phyloP scores from a whole-genome alignment of 805 yeast genomes.

The Pichia rugopelliculosa region DNA sequence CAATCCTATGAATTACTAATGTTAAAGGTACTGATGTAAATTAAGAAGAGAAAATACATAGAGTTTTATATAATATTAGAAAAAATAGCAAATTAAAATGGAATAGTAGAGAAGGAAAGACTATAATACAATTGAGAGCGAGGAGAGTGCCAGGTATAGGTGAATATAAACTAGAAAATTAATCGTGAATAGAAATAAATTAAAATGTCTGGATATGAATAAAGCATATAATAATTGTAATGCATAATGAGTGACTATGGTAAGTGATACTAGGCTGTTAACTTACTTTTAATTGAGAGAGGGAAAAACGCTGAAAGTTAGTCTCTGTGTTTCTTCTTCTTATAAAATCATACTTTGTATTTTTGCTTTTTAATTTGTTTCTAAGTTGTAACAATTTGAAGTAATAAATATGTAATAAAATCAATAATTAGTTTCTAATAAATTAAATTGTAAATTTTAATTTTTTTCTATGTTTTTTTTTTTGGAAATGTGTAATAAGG shows the following conservation, averaged over 20 bases:
- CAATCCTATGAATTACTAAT: too few species aligned
- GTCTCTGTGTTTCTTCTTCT: background rate
- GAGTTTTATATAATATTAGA: background rate
- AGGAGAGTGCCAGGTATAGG: background rate
- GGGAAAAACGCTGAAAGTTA: background rate
- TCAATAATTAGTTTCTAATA: background rate
- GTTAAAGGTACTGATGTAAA: background rate
- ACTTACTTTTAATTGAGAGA: background rate
- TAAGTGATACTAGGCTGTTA: background rate
- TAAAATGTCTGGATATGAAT: background rate
- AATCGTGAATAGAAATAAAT: background rate
- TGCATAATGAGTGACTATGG: background rate
- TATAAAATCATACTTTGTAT: background rate
- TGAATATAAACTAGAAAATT: background rate
- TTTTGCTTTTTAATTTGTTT: background rate
- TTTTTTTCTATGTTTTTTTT: background rate
- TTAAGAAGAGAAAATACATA: background rate
- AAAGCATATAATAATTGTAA: background rate
- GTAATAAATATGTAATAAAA: background rate
- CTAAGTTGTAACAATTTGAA: background rate
- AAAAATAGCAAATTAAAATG: background rate
- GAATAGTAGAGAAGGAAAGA: slow-evolving; percentile 1
- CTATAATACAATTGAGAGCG: slow-evolving; percentile 1
- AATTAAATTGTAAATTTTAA: background rate
- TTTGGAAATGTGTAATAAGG: background rate